Evolutionary conservation across 2,329 filamentous ascomycete species (phyloP).

Genomic region (Colletotrichum chlorophyti): DNA sequence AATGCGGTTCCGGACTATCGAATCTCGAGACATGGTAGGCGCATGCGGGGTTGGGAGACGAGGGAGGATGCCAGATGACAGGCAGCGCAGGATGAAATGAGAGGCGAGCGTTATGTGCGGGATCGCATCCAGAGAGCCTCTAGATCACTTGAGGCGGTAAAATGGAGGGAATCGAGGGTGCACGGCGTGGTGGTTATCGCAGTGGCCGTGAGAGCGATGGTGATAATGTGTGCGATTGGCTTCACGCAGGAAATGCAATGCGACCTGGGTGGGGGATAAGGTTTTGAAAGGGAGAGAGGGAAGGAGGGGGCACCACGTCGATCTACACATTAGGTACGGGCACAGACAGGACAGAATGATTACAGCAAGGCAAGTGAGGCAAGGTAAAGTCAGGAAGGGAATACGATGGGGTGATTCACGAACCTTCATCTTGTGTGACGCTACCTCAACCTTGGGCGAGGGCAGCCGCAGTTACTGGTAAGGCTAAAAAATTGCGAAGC

Average conservation of each 20-base stretch:
- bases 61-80: constrained; percentile 17
- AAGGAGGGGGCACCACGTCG: constrained; percentile 2
- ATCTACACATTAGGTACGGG: too few species aligned
- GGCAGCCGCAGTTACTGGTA: neutral
- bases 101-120: too few species aligned
- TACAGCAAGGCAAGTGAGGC: constrained; percentile 2
- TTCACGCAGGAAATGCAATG: neutral
- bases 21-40: constrained; percentile 25
- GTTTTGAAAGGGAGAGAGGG: neutral
- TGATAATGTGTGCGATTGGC: neutral
- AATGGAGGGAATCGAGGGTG: constrained; percentile 8
- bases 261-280: neutral
- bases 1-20: constrained; percentile 25
- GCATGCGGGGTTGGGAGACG: constrained; percentile 27
- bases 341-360: too few species aligned
- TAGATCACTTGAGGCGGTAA: too few species aligned
- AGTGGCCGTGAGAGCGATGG: neutral
- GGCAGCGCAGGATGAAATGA: neutral
- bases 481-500: constrained; percentile 5
- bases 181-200: neutral
- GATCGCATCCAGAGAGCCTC: too few species aligned
- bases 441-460: constrained; percentile 6
- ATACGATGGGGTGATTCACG: constrained; percentile 19
- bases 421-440: constrained; percentile 32
- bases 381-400: neutral